A percentile compares a stretch with the other conserved stretches of the same genome.
These are phyloP conservation scores for Cenchrus americanus DNA, from an alignment of 176 grass and related monocot genomes.

Conservation along the genomic window DNA sequence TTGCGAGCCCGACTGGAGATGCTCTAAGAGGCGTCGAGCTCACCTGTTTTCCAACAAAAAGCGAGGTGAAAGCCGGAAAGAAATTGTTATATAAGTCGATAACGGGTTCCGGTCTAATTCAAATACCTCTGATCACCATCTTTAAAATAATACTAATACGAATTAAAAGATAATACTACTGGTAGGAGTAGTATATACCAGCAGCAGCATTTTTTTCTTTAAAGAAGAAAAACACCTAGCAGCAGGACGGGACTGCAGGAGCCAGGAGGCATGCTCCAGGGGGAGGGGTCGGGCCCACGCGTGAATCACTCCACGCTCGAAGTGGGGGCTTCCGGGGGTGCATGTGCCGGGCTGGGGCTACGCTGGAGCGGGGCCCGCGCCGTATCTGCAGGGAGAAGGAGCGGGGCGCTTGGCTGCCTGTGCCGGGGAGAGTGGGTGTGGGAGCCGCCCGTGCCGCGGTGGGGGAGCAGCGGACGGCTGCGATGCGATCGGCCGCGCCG, in stretches of 20 bases:
- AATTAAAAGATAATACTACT: too few relatives aligned
- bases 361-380: constrained; percentile 40
- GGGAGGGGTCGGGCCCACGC: neutral
- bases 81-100: neutral
- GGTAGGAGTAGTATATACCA: neutral
- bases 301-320: constrained; percentile 61
- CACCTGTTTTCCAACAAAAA: constrained; percentile 8
- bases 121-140: neutral
- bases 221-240: neutral
- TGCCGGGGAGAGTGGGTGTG: neutral
- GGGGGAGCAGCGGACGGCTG: constrained; percentile 28
- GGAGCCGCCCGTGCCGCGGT: neutral
- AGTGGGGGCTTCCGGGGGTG: neutral
- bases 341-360: constrained; percentile 39
- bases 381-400: constrained; percentile 40
- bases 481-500: neutral
- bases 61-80: neutral
- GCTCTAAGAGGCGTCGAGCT: neutral
- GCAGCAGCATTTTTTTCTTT: neutral
- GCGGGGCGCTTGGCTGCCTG: neutral
- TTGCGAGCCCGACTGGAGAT: too few relatives aligned
- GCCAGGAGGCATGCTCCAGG: neutral
- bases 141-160: neutral
- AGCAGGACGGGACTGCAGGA: too few relatives aligned
- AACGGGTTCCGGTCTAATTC: neutral